Base-by-base conservation (phyloP, 305 asterid species). In the Fraxinus dipetala region DNA sequence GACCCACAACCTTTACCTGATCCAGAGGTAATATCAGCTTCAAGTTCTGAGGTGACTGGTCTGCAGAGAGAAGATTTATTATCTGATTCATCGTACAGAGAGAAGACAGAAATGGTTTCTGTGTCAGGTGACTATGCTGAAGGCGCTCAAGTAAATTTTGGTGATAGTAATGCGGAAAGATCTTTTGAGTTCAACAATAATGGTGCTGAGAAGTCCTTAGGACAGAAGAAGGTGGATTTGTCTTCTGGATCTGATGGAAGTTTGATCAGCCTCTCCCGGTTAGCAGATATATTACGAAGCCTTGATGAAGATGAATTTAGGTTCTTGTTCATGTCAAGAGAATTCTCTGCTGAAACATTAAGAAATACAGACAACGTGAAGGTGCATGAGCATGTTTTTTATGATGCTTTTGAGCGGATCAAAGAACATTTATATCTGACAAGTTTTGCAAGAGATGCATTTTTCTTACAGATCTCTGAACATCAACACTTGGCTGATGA, bases 361-460 rank as follows among this genome's bases (percentile, higher is more conserved):
- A 79, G 69, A 32, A 87, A 75, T 75, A 61, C 83, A 72, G 83
- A 76, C 65, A 74, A 83, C 81, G 74, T 48, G 72, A 72, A 81
- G 81, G 83, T 78, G 82, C 28, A 83, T 56, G 87, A 80, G 22
- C 75, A 84, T 75, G 83, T 77, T 75, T 76, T 67, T 80, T 78
- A 78, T 87, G 91, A 88, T 81, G 78, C 84, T 78, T 84, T 85
- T 79, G 98, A 93, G 88, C 87, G 86, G 89, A 90, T 96, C 75
- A 93, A 91, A 83, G 95, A 96, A 83, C 92, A 94, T 83, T 82
- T 96, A 75, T 94, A 93, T 89, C 87, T 91, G 78, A 86, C 94
- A 56, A 93, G 87, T 86, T 87, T 91, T 82, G 92, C 86, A 45
- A 95, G 90, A 82, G 98, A 96, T 85, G 91, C 88, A 32, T 85